Evolutionary conservation across 2,329 filamentous ascomycete species (phyloP), one percentile per base, ranked within the genome.

Genomic region (Periglandula ipomoeae): DNA sequence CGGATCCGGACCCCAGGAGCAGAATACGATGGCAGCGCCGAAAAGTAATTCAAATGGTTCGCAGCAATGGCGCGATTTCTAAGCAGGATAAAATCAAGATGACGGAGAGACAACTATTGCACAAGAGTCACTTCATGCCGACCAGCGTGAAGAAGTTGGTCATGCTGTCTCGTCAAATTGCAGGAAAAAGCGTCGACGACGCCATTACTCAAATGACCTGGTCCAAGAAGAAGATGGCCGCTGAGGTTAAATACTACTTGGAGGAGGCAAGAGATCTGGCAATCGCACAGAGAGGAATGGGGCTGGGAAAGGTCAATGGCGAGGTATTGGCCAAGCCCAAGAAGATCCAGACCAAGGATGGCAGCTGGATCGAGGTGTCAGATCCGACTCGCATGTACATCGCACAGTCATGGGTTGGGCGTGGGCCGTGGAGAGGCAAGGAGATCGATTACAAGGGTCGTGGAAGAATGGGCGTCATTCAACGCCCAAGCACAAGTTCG

Each of bases 121-220:
- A 71, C 64, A 83, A 83, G 66, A 89, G 83, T 53, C 77, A 84
- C 42, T 78, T 79, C 56, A 78, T 96, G 63, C 84, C 89, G 59
- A 96, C 93, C 2, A 89, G 83, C 44, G 74, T 87, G 55, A 98
- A 98, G 81, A 98, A 98, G 73, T 76, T 98, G 48, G 83, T 85
- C 46, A 84, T 87, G 59, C 71, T 98, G 44, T 84, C 91, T 22
- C 81, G 85, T 48, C 93, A 97, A 70, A 93, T 98, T 61, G 78
- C 82, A 2, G 93, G 93, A 56, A 97, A 96, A 78, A 84, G 84
- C n/a, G 75, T 98, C 52, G 89, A 94, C 50, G 90, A 98, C 32
- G 93, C 93, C 13, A 87, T 97, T 56, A 70, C 87, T 48, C 93
- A 98, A 74, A 95, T 98, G 88, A 81, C 84, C 49, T 97, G 91